phyloP scores from a whole-genome alignment of 176 grass and related monocot species.

The Tuctoria greenei region DNA sequence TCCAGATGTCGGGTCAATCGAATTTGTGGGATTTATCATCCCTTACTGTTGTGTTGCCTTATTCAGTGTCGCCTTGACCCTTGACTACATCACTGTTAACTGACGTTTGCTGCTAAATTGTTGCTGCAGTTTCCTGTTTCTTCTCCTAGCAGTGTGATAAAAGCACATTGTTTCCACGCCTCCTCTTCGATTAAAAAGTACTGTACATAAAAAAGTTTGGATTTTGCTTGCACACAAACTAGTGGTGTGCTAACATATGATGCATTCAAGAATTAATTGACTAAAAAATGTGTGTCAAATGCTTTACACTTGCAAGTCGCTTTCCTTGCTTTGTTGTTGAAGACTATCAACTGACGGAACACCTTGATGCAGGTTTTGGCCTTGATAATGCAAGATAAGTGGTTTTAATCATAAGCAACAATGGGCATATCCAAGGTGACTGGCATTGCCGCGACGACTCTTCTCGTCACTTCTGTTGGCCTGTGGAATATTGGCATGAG shows the following conservation, averaged over 20 bases:
- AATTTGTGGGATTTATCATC: neutral
- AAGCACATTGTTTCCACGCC: neutral
- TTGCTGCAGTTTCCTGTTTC: neutral
- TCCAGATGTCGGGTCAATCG: neutral
- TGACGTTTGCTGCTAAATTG: neutral
- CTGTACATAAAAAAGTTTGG: neutral
- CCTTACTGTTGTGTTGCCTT: neutral
- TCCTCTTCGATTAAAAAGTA: neutral
- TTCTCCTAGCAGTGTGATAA: neutral
- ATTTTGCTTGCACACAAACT: neutral
- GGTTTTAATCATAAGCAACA: neutral
- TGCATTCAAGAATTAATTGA: neutral
- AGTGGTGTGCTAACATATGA: neutral
- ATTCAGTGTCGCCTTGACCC: neutral
- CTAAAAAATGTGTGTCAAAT: neutral
- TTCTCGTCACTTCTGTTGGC: slow-evolving; percentile 49
- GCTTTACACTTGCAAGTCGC: neutral
- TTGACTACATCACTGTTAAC: neutral
- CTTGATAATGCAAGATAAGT: neutral
- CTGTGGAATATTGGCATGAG: slow-evolving; percentile 33
- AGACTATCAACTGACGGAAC: neutral
- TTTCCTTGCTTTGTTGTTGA: neutral
- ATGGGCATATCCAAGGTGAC: slow-evolving; percentile 79
- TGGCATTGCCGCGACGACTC: slow-evolving; percentile 38
- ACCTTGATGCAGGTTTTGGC: slow-evolving; percentile 9